These are phyloP conservation scores for Fusarium sp. DNA, from an alignment of 2,329 filamentous ascomycete species.

Conservation along the genomic window DNA sequence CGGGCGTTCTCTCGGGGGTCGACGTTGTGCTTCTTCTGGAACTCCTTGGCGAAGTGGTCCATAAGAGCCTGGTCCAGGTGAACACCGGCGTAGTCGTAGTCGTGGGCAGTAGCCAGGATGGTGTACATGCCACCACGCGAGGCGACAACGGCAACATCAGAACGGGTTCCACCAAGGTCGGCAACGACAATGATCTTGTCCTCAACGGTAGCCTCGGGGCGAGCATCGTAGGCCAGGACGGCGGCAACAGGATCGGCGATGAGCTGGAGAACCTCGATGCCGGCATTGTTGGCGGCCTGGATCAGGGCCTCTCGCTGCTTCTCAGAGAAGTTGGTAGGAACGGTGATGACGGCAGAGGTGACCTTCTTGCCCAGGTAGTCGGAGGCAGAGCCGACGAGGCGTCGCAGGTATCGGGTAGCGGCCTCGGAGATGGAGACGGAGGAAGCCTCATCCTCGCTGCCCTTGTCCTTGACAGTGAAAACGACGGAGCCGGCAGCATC, in stretches of 20 bases:
- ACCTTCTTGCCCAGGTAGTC: slow-evolving; percentile 94
- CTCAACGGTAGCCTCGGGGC: slow-evolving; percentile 72
- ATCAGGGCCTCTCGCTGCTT: slow-evolving; percentile 83
- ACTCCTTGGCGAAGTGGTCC: slow-evolving; percentile 98
- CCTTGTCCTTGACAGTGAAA: slow-evolving; percentile 84
- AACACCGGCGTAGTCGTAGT: slow-evolving; percentile 89
- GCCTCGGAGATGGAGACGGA: slow-evolving; percentile 80
- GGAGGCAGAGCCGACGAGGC: slow-evolving; percentile 81
- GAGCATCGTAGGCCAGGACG: slow-evolving; percentile 88
- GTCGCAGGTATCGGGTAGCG: slow-evolving; percentile 82
- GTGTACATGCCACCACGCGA: slow-evolving; percentile 97
- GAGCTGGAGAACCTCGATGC: slow-evolving; percentile 88
- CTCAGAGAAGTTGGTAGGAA: slow-evolving; percentile 92
- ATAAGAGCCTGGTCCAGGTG: slow-evolving; percentile 90
- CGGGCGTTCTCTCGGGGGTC: slow-evolving; percentile 84
- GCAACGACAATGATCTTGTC: slow-evolving; percentile 94
- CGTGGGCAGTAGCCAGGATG: slow-evolving; percentile 89
- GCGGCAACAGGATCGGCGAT: slow-evolving; percentile 91
- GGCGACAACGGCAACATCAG: slow-evolving; percentile 88
- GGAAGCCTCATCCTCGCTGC: slow-evolving; percentile 66
- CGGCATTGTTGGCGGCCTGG: slow-evolving; percentile 79
- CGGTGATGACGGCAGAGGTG: slow-evolving; percentile 91
- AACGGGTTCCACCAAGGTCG: slow-evolving; percentile 90
- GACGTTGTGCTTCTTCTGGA: slow-evolving; percentile 92
- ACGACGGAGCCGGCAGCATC: slow-evolving; percentile 74